Conservation (phyloP, 2,329 filamentous ascomycete species). For the Thelonectria blattea region DNA sequence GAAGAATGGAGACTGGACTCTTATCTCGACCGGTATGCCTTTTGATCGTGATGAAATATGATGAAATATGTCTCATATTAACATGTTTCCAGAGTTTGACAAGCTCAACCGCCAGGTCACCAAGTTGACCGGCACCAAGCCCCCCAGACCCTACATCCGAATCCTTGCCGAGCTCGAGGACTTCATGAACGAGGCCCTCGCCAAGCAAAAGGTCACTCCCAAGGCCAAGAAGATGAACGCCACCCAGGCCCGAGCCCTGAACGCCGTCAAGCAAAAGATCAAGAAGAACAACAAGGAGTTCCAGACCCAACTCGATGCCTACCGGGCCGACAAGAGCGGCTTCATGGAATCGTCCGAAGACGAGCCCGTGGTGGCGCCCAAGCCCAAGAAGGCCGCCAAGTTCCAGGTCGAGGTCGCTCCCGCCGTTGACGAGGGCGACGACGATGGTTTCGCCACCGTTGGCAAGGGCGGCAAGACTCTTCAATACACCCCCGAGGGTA, state of each 20-base stretch:
- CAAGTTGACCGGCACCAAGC: slow-evolving; percentile 78
- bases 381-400: slow-evolving; percentile 47
- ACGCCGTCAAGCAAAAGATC: slow-evolving; percentile 97
- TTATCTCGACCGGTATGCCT: slow-evolving; percentile 79
- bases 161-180: slow-evolving; percentile 93
- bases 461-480: slow-evolving; percentile 88
- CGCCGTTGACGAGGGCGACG: slow-evolving; percentile 63
- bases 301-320: slow-evolving; percentile 84
- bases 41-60: background rate
- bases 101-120: slow-evolving; percentile 87
- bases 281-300: slow-evolving; percentile 99
- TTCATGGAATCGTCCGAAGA: slow-evolving; percentile 89
- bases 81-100: slow-evolving; percentile 76
- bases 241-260: slow-evolving; percentile 89
- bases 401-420: slow-evolving; percentile 54
- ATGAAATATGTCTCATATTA: slow-evolving; percentile 19
- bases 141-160: slow-evolving; percentile 92
- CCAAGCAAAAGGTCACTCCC: slow-evolving; percentile 92
- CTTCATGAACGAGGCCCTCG: slow-evolving; percentile 88
- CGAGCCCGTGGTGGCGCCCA: slow-evolving; percentile 60
- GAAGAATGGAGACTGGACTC: slow-evolving; percentile 97
- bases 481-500: slow-evolving; percentile 94
- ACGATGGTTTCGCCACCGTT: slow-evolving; percentile 88
- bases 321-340: slow-evolving; percentile 81
- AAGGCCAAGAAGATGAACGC: slow-evolving; percentile 93